phyloP scores from a whole-genome alignment of 306 rosid genomes.

The Lathyrus tuberosus region DNA sequence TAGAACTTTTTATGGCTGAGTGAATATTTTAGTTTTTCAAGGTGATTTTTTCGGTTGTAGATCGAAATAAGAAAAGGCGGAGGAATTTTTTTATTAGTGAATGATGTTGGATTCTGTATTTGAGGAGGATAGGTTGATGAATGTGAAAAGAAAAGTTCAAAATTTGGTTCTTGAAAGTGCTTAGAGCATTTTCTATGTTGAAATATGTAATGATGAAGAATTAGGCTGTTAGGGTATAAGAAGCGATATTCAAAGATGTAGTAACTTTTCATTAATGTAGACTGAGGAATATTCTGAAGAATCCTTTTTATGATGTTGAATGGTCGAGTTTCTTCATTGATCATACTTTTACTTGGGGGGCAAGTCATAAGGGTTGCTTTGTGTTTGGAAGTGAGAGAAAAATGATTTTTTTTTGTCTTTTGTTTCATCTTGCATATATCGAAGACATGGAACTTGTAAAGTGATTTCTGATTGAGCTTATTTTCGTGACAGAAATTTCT shows the following conservation, averaged over 20 bases:
- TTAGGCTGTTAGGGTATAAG: neutral
- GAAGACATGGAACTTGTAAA: neutral
- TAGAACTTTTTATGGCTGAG: neutral
- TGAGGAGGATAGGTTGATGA: neutral
- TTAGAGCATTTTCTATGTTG: conserved; percentile 10
- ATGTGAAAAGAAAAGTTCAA: neutral
- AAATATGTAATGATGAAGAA: neutral
- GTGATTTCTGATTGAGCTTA: conserved; percentile 17
- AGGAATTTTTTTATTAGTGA: neutral
- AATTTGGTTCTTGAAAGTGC: conserved; percentile 7
- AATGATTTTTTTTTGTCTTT: neutral
- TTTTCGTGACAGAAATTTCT: conserved; percentile 72
- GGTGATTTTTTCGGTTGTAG: neutral
- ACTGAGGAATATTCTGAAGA: neutral
- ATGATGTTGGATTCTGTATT: conserved; percentile 16
- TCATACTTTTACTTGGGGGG: neutral
- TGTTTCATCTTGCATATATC: neutral
- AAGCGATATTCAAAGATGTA: neutral
- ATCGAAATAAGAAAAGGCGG: neutral
- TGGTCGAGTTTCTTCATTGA: neutral
- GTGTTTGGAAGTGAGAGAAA: neutral
- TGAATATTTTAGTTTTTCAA: conserved; percentile 1
- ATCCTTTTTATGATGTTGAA: neutral
- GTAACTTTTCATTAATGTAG: neutral
- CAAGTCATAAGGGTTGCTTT: neutral